Evolutionary conservation across 768 basidiomycete species (phyloP), one percentile per base, ranked within the genome.

Genomic region (Boletus speciosus): DNA sequence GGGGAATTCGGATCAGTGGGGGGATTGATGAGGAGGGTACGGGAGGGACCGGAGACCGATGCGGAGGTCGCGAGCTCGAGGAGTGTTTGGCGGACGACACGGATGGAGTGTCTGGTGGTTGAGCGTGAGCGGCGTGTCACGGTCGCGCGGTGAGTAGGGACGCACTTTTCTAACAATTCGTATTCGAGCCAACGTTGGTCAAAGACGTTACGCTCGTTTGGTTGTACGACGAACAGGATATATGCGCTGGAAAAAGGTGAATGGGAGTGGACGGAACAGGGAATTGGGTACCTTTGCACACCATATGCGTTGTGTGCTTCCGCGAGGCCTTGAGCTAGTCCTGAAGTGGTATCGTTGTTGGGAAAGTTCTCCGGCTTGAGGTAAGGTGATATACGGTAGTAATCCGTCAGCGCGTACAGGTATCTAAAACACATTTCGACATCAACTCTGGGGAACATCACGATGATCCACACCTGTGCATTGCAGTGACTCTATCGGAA

Each of bases 131-230:
- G 42, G 19, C 6, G 8, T 10, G 8, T 31, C 19, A 21, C 11
- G 14, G 15, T 2, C 1, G 2, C 14, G 11, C 14, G 31, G 11
- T 35, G 5, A 34, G 8, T 6, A 15, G 34, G 40, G 19, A 72
- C 80, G 45, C 66, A 93, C 93, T 71, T 81, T 62, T 93, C 84
- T 0, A 92, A 69, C 0, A 99, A 76, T 56, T 92, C 86, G 57
- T 92, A 97, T 71, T 98, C 93, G 23, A 98, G 72, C 75, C 80
- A 82, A 14, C 87, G 78, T 68, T 99, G 96, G 69, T 98, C 96
- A 66, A 98, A 98, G 5, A 96, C 81, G 70, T 99, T 99, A 36
- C 95, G 80, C 68, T 98, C 96, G 39, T 82, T 81, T 5, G 83
- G 79, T 63, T 95, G 94, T 0, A 92, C 83, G n/a, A 98, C 92